Evolutionary conservation across 129 eudicot species (phyloP).

Genomic region (Flaveria trinervia): DNA sequence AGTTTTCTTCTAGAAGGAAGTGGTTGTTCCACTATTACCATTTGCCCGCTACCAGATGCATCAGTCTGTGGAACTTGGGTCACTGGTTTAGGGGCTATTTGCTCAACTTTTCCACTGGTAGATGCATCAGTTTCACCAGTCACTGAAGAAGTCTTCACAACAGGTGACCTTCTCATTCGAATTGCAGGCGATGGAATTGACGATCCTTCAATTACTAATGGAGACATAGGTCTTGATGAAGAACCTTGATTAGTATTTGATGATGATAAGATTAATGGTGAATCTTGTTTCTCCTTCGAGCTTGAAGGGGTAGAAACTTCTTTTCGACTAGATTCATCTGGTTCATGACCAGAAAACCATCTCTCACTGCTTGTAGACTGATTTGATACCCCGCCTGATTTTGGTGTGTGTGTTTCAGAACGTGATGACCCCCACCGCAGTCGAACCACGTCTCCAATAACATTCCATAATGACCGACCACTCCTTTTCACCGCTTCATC

Average conservation of each 20-base stretch:
- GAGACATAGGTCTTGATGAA: conserved; percentile 36
- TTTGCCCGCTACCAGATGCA: conserved; percentile 31
- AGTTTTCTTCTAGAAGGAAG: conserved; percentile 44
- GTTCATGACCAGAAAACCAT: conserved; percentile 89
- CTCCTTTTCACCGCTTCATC: conserved; percentile 44
- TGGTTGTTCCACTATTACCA: conserved; percentile 33
- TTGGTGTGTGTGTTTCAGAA: conserved; percentile 54
- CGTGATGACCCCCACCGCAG: conserved; percentile 56
- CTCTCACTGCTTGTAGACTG: conserved; percentile 74
- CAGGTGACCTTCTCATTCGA: conserved; percentile 60
- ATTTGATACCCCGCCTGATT: conserved; percentile 58
- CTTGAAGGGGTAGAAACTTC: conserved; percentile 25
- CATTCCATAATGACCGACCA: conserved; percentile 80
- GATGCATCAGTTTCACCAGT: conserved; percentile 38
- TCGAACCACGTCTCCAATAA: conserved; percentile 60
- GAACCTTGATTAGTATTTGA: conserved; percentile 41
- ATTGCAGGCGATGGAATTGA: conserved; percentile 47
- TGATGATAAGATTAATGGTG: conserved; percentile 38
- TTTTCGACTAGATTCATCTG: conserved; percentile 49
- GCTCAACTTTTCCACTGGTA: conserved; percentile 36
- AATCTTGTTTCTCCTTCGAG: conserved; percentile 36
- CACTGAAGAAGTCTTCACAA: conserved; percentile 39
- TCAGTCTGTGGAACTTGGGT: conserved; percentile 23
- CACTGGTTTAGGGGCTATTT: conserved; percentile 15
- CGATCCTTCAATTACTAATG: conserved; percentile 30